Percentiles rank a stretch among this genome's conserved stretches.
Evolutionary conservation across 495 filamentous ascomycete species (phyloP).

Genomic region (Aspergillus funiculosus): DNA sequence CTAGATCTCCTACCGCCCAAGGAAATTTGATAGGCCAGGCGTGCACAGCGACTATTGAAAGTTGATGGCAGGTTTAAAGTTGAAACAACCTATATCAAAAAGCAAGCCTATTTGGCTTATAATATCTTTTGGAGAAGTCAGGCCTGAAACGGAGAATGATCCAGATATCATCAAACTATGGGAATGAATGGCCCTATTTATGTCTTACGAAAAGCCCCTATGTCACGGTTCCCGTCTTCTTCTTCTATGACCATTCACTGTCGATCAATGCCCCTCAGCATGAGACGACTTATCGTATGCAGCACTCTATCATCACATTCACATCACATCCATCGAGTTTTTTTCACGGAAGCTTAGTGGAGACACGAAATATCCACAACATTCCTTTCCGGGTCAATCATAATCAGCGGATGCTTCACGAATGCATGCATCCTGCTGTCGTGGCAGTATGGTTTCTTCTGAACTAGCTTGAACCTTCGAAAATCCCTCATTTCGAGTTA

Average conservation of each 20-base stretch:
- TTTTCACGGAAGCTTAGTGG: slow-evolving; percentile 39
- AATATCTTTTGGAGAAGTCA: slow-evolving; percentile 25
- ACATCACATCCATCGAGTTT: slow-evolving; percentile 26
- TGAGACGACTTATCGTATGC: slow-evolving; percentile 39
- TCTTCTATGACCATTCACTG: slow-evolving; percentile 24
- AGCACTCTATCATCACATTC: slow-evolving; percentile 29
- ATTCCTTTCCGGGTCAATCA: slow-evolving; percentile 31
- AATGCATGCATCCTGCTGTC: slow-evolving; percentile 39
- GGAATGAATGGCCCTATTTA: slow-evolving; percentile 42
- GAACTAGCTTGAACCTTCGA: slow-evolving; percentile 27
- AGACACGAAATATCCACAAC: slow-evolving; percentile 34
- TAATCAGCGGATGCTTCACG: slow-evolving; percentile 36
- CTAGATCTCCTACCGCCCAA: slow-evolving; percentile 23
- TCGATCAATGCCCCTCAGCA: slow-evolving; percentile 36
- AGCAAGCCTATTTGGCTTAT: slow-evolving; percentile 21
- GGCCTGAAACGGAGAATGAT: slow-evolving; percentile 38
- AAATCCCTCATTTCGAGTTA: slow-evolving; percentile 42
- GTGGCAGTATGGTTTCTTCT: slow-evolving; percentile 32
- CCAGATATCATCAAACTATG: slow-evolving; percentile 23
- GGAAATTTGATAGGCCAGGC: slow-evolving; percentile 36
- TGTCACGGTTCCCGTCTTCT: slow-evolving; percentile 20
- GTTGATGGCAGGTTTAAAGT: slow-evolving; percentile 17
- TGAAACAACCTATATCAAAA: slow-evolving; percentile 27
- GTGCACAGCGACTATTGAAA: slow-evolving; percentile 24
- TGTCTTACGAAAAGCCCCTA: slow-evolving; percentile 35